These are phyloP conservation scores for Arachnopeziza araneosa DNA, from an alignment of 2,329 filamentous ascomycete genomes.

Conservation along the genomic window DNA sequence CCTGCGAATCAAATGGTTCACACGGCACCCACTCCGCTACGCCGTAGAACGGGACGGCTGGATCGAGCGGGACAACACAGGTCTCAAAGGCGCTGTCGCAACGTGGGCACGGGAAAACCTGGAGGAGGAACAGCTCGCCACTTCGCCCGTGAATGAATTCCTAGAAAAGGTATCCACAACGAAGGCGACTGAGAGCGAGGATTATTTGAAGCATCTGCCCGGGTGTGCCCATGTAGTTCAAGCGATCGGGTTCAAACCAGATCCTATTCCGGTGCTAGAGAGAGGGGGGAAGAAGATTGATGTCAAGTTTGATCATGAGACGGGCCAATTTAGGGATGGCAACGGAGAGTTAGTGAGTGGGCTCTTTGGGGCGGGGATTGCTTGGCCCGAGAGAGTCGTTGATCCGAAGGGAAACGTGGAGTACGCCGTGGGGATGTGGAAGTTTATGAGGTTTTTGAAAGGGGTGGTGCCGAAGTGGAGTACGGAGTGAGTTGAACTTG, in stretches of 20 bases:
- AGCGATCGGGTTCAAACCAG: constrained; percentile 51
- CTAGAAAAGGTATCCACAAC: constrained; percentile 26
- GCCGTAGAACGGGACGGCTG: constrained; percentile 57
- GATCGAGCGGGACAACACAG: constrained; percentile 61
- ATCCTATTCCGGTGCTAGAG: constrained; percentile 44
- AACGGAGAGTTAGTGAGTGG: constrained; percentile 41
- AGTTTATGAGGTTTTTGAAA: constrained; percentile 60
- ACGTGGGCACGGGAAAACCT: constrained; percentile 54
- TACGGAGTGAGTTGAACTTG: neutral
- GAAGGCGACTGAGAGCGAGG: constrained; percentile 35
- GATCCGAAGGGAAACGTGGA: constrained; percentile 58
- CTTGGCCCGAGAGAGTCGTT: constrained; percentile 54
- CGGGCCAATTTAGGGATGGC: constrained; percentile 43
- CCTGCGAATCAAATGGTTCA: constrained; percentile 57
- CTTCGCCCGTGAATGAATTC: constrained; percentile 23
- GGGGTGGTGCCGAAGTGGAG: constrained; percentile 48
- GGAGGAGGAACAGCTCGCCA: constrained; percentile 43
- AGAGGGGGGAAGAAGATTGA: constrained; percentile 22
- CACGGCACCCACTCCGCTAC: constrained; percentile 53
- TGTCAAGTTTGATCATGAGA: constrained; percentile 32
- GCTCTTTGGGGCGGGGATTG: constrained; percentile 57
- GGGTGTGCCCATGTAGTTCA: constrained; percentile 49
- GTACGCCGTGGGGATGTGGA: constrained; percentile 56
- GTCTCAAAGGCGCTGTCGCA: constrained; percentile 56
- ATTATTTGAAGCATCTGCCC: constrained; percentile 42